These are phyloP conservation scores for Aspergillus carlsbadensis DNA, from an alignment of 495 filamentous ascomycete species.

Conservation along the genomic window DNA sequence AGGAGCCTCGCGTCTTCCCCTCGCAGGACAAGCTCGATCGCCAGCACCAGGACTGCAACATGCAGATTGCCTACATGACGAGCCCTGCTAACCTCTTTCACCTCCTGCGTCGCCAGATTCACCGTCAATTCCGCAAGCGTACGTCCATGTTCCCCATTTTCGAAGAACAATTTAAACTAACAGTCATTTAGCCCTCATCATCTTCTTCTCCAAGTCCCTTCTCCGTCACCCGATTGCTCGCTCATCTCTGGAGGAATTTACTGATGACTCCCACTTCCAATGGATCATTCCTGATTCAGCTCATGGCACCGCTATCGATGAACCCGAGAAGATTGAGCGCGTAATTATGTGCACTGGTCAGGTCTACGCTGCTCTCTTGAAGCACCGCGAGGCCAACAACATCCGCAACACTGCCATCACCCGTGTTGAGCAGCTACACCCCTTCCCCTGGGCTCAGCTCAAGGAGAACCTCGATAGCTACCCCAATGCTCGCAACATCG, in stretches of 20 bases:
- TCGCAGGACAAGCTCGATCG: constrained; percentile 83
- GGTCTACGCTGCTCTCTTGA: constrained; percentile 85
- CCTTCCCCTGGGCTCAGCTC: constrained; percentile 97
- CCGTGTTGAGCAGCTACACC: constrained; percentile 94
- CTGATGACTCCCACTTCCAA: constrained; percentile 85
- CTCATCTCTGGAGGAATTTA: constrained; percentile 83
- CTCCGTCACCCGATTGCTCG: constrained; percentile 84
- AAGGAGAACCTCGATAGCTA: constrained; percentile 94
- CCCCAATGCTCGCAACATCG: constrained; percentile 93
- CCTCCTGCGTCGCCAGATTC: constrained; percentile 93
- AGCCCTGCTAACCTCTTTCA: constrained; percentile 94
- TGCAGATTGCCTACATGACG: constrained; percentile 97
- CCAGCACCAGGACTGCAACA: constrained; percentile 99
- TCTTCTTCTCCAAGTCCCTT: constrained; percentile 95
- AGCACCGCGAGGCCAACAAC: constrained; percentile 81
- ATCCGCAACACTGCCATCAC: constrained; percentile 89
- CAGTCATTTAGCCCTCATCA: constrained; percentile 66
- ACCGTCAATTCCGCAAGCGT: constrained; percentile 99
- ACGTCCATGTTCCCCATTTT: constrained; percentile 16
- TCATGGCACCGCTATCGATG: constrained; percentile 70
- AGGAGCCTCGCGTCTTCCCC: constrained; percentile 93
- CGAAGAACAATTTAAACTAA: constrained; percentile 34
- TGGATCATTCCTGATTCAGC: constrained; percentile 91
- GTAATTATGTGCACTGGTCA: constrained; percentile 94
- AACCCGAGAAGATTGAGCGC: constrained; percentile 86